These are phyloP conservation scores for Blastobotrys serpentis DNA, from an alignment of 1,139 yeast genomes.

Conservation along the genomic window DNA sequence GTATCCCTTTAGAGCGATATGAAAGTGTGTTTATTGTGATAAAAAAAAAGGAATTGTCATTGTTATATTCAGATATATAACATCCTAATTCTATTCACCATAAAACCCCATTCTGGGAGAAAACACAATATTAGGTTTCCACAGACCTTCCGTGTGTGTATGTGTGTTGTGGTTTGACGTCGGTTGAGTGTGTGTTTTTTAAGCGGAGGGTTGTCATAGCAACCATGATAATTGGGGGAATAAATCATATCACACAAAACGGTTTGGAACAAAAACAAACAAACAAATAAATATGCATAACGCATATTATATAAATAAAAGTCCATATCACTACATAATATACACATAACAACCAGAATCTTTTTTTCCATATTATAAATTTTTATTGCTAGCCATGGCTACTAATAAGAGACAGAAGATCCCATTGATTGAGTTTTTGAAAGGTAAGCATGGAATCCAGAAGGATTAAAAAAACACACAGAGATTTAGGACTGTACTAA, in stretches of 20 bases:
- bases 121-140: no score
- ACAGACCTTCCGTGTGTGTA: background rate
- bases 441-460: conserved; percentile 31
- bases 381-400: conserved; percentile 10
- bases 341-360: background rate
- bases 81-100: no score
- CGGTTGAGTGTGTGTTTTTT: no score
- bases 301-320: conserved; percentile 2
- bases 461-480: background rate
- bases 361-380: no score
- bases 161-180: no score
- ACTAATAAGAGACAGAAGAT: conserved; percentile 26
- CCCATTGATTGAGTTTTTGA: conserved; percentile 42
- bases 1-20: no score
- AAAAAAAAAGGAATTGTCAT: no score
- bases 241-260: background rate
- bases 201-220: background rate
- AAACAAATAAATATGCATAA: conserved; percentile 9
- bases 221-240: background rate
- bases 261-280: conserved; percentile 7
- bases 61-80: no score
- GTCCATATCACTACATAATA: conserved; percentile 1
- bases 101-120: no score
- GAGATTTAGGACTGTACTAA: background rate
- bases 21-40: no score